phyloP scores from a whole-genome alignment of 768 basidiomycete species.

The Trametes punicea region DNA sequence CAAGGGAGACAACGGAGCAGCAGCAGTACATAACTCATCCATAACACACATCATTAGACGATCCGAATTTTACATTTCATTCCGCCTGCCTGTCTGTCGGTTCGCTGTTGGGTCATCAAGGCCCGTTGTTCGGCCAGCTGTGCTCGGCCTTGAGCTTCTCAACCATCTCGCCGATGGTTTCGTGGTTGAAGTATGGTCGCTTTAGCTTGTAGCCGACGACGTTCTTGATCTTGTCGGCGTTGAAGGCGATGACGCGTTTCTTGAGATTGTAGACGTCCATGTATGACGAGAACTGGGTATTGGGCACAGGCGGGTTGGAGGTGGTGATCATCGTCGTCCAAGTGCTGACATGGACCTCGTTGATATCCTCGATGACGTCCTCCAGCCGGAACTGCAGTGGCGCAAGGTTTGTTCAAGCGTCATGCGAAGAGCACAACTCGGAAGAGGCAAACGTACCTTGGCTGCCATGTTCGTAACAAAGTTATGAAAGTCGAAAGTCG shows the following conservation, averaged over 20 bases:
- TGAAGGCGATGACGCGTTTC: slow-evolving; percentile 66
- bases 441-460: slow-evolving; percentile 48
- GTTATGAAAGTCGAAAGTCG: slow-evolving; percentile 78
- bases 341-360: slow-evolving; percentile 75
- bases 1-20: neutral
- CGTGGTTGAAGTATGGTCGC: slow-evolving; percentile 58
- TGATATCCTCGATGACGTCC: slow-evolving; percentile 77
- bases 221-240: slow-evolving; percentile 69
- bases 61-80: slow-evolving; percentile 19
- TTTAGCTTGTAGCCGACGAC: slow-evolving; percentile 67
- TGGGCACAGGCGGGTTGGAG: slow-evolving; percentile 67
- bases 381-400: slow-evolving; percentile 54
- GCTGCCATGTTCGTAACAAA: slow-evolving; percentile 62
- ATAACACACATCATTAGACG: slow-evolving; percentile 20
- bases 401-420: neutral
- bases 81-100: neutral
- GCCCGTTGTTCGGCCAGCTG: slow-evolving; percentile 36
- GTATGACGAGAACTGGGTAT: slow-evolving; percentile 73
- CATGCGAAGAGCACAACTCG: neutral
- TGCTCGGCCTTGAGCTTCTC: slow-evolving; percentile 81
- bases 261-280: slow-evolving; percentile 72
- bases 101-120: slow-evolving; percentile 8
- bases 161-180: slow-evolving; percentile 63
- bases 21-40: slow-evolving; percentile 21
- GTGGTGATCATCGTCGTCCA: slow-evolving; percentile 80